Base-by-base conservation (phyloP, 1,139 yeast species). In the Pneumocystis murina region DNA sequence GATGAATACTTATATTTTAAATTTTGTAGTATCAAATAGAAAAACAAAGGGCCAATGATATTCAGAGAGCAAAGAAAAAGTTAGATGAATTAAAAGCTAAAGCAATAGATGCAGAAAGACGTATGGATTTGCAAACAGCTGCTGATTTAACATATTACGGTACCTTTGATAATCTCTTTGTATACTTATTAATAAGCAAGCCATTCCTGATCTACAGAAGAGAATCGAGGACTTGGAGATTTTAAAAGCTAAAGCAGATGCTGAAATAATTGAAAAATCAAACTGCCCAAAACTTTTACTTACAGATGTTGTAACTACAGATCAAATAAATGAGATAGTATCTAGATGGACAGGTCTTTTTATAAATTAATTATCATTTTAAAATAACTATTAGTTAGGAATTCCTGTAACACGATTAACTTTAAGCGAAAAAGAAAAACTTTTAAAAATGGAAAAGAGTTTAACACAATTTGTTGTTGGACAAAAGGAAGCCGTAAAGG, bases 381-480 rank as follows among this genome's bases (percentile, higher is more conserved):
- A 24, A 48, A 48, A 24, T 48, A 48, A 48, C n/a, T 24, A 24
- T 48, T 48, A 12, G 16, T 24, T 48, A 48, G 55, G 55, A 24
- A 91, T 92, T 67, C 98, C 98, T n/a, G 97, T 92, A n/a, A 83
- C 87, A 68, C 92, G 92, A 76, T 81, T 92, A 71, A 87, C 96
- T 2, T 96, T 90, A 76, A 95, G 97, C 39, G 99, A 92, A 75
- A 92, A 92, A 75, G 78, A 89, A 65, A 91, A 91, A 77, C 84
- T 92, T 72, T 89, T 92, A 72, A 87, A 86, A 72, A 92, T 92
- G 97, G 99, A 92, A 76, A 84, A 81, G 69, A 95, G 84, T 67
- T 81, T 92, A 66, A 80, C 95, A 39, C 77, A 82, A 38, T 85
- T 82, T 66, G 98, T 92, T 68, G 96, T 94, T 69, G 99, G 99